These are phyloP conservation scores for Monosporascus sp. DNA, from an alignment of 2,329 filamentous ascomycete species.

Conservation along the genomic window DNA sequence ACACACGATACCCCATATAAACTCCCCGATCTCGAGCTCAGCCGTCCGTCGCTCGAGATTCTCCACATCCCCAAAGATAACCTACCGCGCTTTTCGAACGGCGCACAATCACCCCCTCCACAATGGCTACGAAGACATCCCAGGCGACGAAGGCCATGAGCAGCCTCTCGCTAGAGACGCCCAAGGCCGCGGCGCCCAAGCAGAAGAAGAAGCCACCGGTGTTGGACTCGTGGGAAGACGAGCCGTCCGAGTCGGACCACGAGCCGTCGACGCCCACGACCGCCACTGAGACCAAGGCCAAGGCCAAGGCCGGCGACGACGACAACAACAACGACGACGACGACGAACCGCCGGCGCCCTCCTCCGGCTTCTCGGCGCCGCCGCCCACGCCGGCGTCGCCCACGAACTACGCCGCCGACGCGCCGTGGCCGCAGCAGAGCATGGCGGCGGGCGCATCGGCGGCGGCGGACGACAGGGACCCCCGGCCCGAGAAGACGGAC, in stretches of 20 bases:
- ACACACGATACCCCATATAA: not conserved
- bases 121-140: slow-evolving; percentile 17
- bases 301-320: too few relatives aligned
- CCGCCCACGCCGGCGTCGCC: slow-evolving; percentile 64
- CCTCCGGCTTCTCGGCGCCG: slow-evolving; percentile 43
- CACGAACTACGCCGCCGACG: slow-evolving; percentile 25
- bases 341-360: slow-evolving; percentile 14
- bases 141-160: slow-evolving; percentile 19
- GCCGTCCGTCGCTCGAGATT: not conserved
- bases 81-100: not conserved
- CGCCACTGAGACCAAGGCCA: slow-evolving; percentile 13
- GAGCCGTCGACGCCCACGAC: slow-evolving; percentile 23
- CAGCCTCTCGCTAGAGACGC: slow-evolving; percentile 25
- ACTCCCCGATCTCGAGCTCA: not conserved
- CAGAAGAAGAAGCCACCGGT: slow-evolving; percentile 40
- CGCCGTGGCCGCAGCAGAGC: slow-evolving; percentile 16
- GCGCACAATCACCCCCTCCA: not conserved
- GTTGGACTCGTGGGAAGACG: slow-evolving; percentile 75
- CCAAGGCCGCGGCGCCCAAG: slow-evolving; percentile 16
- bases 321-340: slow-evolving; percentile 18
- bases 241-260: slow-evolving; percentile 41
- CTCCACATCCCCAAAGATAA: not conserved
- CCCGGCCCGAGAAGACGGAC: slow-evolving; percentile 79
- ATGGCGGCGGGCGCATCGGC: not conserved
- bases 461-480: not conserved